These are phyloP conservation scores for Cercospora zeae-maydis DNA, from an alignment of 2,329 filamentous ascomycete genomes.

Conservation along the genomic window DNA sequence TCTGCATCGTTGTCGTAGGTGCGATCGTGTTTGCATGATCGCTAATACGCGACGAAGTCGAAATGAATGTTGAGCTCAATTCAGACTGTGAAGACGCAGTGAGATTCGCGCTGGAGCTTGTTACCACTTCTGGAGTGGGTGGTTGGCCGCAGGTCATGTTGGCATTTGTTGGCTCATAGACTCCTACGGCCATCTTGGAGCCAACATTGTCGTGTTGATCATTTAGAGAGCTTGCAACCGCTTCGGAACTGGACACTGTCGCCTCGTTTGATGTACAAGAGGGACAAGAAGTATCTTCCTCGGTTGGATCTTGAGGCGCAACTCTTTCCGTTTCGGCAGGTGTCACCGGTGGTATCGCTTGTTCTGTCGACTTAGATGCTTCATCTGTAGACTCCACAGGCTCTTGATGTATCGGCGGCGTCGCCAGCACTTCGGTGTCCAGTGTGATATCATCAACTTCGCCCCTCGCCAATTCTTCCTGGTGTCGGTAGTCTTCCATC, in stretches of 20 bases:
- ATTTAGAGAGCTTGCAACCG: background rate
- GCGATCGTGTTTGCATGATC: background rate
- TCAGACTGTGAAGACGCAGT: background rate
- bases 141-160: conserved; percentile 20
- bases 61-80: background rate
- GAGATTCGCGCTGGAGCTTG: background rate
- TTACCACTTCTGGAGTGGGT: background rate
- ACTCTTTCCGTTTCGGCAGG: background rate
- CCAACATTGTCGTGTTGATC: conserved; percentile 11
- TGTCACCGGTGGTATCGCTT: conserved; percentile 11
- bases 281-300: background rate
- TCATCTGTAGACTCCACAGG: conserved; percentile 17
- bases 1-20: background rate
- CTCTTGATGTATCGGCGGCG: conserved; percentile 16
- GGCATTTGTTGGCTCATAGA: conserved; percentile 17
- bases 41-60: background rate
- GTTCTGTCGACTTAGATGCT: conserved; percentile 9
- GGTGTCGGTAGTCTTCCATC: conserved; percentile 89
- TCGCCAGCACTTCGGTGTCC: conserved; percentile 20
- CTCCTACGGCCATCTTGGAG: conserved; percentile 12
- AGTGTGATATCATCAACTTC: conserved; percentile 54
- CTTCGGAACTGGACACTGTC: background rate
- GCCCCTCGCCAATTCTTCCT: conserved; percentile 63
- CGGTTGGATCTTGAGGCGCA: background rate
- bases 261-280: background rate